phyloP scores from a whole-genome alignment of 2,329 filamentous ascomycete genomes.

The Xylariaceae sp. region DNA sequence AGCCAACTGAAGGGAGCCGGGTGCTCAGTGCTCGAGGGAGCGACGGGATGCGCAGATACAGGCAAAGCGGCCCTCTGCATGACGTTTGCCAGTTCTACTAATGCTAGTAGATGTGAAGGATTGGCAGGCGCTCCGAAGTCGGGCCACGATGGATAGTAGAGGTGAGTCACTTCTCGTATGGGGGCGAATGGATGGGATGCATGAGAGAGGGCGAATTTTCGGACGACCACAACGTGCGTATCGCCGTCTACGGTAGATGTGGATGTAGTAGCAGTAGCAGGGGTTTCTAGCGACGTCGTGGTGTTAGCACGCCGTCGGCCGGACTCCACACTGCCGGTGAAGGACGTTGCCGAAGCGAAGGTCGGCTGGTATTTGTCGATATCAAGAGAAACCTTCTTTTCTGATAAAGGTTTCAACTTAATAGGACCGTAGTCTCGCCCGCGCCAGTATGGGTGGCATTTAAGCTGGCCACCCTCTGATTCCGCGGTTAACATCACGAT shows the following conservation, averaged over 20 bases:
- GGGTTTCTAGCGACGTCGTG: constrained; percentile 40
- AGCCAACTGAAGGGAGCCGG: constrained; percentile 42
- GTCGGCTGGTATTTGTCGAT: constrained; percentile 50
- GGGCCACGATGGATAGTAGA: constrained; percentile 95
- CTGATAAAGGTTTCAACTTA: constrained; percentile 70
- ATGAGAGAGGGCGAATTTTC: constrained; percentile 83
- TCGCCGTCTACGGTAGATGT: constrained; percentile 42
- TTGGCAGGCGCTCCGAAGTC: constrained; percentile 93
- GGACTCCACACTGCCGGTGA: constrained; percentile 33
- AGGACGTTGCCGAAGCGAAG: constrained; percentile 29
- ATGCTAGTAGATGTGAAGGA: constrained; percentile 76
- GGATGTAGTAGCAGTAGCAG: constrained; percentile 27
- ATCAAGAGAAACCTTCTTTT: constrained; percentile 77
- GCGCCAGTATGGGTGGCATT: constrained; percentile 93
- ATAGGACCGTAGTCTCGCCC: constrained; percentile 73
- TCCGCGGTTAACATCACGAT: constrained; percentile 97
- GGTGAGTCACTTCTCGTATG: constrained; percentile 86
- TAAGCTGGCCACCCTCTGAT: constrained; percentile 85
- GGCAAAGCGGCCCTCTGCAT: constrained; percentile 60
- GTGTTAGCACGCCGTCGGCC: constrained; percentile 53
- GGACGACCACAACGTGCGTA: constrained; percentile 72
- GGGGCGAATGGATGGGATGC: constrained; percentile 73
- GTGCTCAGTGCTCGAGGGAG: constrained; percentile 27
- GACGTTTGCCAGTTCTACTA: constrained; percentile 83
- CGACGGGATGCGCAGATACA: constrained; percentile 40